These are phyloP conservation scores for Phytophthora cryptogea DNA, from an alignment of 352 stramenopile genomes.

Conservation along the genomic window DNA sequence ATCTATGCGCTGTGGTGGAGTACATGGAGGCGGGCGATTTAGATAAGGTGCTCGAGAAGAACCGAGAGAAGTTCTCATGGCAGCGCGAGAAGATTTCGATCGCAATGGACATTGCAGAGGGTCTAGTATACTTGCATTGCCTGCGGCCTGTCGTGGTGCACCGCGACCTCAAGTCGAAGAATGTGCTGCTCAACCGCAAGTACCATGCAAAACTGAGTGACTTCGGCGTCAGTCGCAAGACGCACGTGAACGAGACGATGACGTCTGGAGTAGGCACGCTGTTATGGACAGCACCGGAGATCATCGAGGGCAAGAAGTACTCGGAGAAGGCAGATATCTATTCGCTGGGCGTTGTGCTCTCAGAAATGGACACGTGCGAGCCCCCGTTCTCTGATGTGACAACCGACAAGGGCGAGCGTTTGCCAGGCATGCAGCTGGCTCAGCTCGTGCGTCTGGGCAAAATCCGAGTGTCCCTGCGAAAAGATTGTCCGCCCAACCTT, in stretches of 20 bases:
- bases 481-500: slow-evolving; percentile 64
- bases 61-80: slow-evolving; percentile 63
- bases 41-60: slow-evolving; percentile 56
- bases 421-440: slow-evolving; percentile 75
- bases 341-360: slow-evolving; percentile 84
- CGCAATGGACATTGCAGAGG: slow-evolving; percentile 82
- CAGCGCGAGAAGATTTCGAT: slow-evolving; percentile 77
- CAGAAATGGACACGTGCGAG: slow-evolving; percentile 76
- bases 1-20: slow-evolving; percentile 78
- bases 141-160: slow-evolving; percentile 77
- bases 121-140: slow-evolving; percentile 85
- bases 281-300: slow-evolving; percentile 88
- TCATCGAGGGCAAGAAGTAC: slow-evolving; percentile 87
- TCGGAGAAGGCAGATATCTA: slow-evolving; percentile 90
- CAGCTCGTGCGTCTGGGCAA: slow-evolving; percentile 64
- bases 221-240: slow-evolving; percentile 85
- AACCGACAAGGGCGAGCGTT: slow-evolving; percentile 46
- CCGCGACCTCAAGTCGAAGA: slow-evolving; percentile 89
- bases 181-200: slow-evolving; percentile 75
- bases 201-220: slow-evolving; percentile 85
- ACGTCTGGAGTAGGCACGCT: slow-evolving; percentile 81
- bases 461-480: slow-evolving; percentile 50
- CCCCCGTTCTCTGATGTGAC: slow-evolving; percentile 59
- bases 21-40: slow-evolving; percentile 82
- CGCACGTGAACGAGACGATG: slow-evolving; percentile 73